A percentile compares a stretch with the other conserved stretches of the same genome.
These are phyloP conservation scores for Lithospermum erythrorhizon DNA, from an alignment of 257 asterid genomes.

Conservation along the genomic window DNA sequence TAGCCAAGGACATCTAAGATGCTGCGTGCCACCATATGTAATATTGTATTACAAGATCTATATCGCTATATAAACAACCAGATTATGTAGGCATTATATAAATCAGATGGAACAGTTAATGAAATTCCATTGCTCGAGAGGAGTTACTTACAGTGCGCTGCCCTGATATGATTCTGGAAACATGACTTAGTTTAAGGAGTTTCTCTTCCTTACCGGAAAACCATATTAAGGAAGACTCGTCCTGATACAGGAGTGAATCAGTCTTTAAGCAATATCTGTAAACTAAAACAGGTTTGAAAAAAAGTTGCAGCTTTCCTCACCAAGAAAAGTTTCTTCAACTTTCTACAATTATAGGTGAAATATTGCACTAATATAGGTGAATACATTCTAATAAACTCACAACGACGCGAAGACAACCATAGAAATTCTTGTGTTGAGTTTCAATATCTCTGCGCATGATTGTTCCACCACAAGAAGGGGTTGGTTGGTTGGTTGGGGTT, in stretches of 20 bases:
- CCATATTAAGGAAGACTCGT: constrained; percentile 87
- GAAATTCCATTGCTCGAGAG: neutral
- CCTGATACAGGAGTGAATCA: constrained; percentile 35
- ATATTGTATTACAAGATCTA: neutral
- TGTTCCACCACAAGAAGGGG: neutral
- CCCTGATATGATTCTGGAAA: constrained; percentile 85
- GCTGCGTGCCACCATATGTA: too few species aligned
- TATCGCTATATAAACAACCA: neutral
- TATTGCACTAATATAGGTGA: too few species aligned
- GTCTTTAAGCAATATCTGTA: constrained; percentile 13
- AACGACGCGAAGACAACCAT: neutral
- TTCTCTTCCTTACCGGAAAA: constrained; percentile 93
- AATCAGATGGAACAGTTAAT: neutral
- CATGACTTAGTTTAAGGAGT: constrained; percentile 75
- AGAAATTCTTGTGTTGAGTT: neutral
- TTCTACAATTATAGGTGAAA: too few species aligned
- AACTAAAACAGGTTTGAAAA: constrained; percentile 7
- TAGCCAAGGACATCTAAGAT: neutral
- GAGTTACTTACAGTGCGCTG: constrained; percentile 83
- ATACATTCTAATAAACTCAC: neutral
- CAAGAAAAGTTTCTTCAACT: neutral
- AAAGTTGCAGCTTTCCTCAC: neutral
- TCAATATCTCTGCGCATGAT: neutral
- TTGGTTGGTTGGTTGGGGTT: neutral
- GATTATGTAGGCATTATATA: neutral